Evolutionary conservation across 1,284 basidiomycete species (phyloP).

Genomic region (Ustilago tritici): DNA sequence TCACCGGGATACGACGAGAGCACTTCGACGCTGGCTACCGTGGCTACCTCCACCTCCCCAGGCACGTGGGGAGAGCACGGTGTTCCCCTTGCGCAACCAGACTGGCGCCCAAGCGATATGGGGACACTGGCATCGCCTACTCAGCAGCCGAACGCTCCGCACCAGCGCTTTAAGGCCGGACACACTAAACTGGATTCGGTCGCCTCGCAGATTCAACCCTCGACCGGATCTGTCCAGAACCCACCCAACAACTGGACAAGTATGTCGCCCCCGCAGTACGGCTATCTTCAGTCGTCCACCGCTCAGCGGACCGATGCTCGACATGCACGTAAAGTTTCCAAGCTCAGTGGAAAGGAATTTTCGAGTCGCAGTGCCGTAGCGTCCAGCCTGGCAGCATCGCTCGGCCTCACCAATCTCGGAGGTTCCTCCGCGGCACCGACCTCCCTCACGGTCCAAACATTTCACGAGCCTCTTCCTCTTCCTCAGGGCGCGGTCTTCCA

Average conservation of each 20-base stretch:
- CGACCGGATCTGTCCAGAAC: slow-evolving; percentile 22
- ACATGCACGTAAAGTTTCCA: slow-evolving; percentile 53
- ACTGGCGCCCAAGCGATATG: slow-evolving; percentile 59
- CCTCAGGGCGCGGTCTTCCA: slow-evolving; percentile 54
- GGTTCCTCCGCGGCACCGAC: slow-evolving; percentile 8
- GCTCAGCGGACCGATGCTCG: slow-evolving; percentile 15
- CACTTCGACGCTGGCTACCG: slow-evolving; percentile 28
- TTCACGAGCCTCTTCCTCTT: slow-evolving; percentile 34
- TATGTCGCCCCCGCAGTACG: slow-evolving; percentile 43
- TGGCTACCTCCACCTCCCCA: slow-evolving; percentile 20
- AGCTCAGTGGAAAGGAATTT: slow-evolving; percentile 38
- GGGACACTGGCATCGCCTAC: slow-evolving; percentile 46
- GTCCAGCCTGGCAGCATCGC: slow-evolving; percentile 30
- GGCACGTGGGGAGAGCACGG: slow-evolving; percentile 60
- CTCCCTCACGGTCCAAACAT: slow-evolving; percentile 16
- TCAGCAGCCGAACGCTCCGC: slow-evolving; percentile 22
- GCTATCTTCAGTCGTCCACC: slow-evolving; percentile 24
- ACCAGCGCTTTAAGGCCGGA: slow-evolving; percentile 30
- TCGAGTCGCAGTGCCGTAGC: slow-evolving; percentile 32
- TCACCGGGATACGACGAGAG: slow-evolving; percentile 41
- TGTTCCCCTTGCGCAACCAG: slow-evolving; percentile 27
- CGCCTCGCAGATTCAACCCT: slow-evolving; percentile 30
- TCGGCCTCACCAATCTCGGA: slow-evolving; percentile 34
- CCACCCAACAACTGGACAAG: slow-evolving; percentile 36
- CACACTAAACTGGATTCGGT: slow-evolving; percentile 39